Conservation (phyloP, 345 rosid species). For the Gossypium stocksii region DNA sequence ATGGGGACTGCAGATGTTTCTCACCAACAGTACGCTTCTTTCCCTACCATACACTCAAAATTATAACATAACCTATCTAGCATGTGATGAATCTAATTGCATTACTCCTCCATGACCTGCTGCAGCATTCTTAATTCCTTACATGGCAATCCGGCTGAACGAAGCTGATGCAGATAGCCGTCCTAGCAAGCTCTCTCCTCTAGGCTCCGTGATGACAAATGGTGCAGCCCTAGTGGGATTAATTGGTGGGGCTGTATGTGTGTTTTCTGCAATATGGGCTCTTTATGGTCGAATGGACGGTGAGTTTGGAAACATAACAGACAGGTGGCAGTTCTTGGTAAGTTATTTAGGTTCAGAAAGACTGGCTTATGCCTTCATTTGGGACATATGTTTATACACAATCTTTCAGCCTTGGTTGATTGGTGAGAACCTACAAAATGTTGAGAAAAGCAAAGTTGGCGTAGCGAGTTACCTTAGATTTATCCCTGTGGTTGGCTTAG, state of each 20-base stretch:
- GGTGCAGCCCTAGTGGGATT: slow-evolving; percentile 72
- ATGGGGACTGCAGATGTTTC: slow-evolving; percentile 96
- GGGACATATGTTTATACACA: slow-evolving; percentile 80
- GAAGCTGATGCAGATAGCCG: slow-evolving; percentile 33
- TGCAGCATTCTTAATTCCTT: slow-evolving; percentile 81
- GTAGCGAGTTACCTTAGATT: slow-evolving; percentile 62
- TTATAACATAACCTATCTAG: not conserved
- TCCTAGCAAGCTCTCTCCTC: slow-evolving; percentile 47
- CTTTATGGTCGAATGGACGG: slow-evolving; percentile 66
- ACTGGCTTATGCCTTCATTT: slow-evolving; percentile 81
- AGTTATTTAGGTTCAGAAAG: slow-evolving; percentile 82
- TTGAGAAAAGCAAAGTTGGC: slow-evolving; percentile 45
- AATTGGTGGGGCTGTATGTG: slow-evolving; percentile 65
- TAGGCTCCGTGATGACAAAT: slow-evolving; percentile 61
- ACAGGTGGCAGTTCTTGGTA: slow-evolving; percentile 62
- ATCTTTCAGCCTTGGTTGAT: slow-evolving; percentile 97
- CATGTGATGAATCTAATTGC: slow-evolving; percentile 2
- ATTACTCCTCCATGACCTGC: slow-evolving; percentile 2
- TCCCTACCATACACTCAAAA: slow-evolving; percentile 14
- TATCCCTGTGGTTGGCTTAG: slow-evolving; percentile 75
- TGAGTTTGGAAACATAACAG: slow-evolving; percentile 51
- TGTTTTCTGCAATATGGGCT: slow-evolving; percentile 66
- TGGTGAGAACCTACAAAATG: slow-evolving; percentile 69
- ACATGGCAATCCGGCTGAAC: slow-evolving; percentile 83
- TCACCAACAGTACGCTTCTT: slow-evolving; percentile 67